phyloP scores from a whole-genome alignment of 2,329 filamentous ascomycete genomes.

The Aphanocladium album region DNA sequence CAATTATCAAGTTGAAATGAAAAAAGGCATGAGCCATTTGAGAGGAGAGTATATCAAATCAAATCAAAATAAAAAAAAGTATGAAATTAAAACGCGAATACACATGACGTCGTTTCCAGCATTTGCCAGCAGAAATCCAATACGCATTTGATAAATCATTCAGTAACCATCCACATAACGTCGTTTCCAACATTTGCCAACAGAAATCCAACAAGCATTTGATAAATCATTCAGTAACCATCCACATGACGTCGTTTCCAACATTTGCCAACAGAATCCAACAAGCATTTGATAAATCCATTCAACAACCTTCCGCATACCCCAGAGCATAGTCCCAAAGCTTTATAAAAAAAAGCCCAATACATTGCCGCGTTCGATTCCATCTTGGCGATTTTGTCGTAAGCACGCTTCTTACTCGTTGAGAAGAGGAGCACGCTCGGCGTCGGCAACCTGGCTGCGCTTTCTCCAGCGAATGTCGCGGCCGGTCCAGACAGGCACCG shows the following conservation, averaged over 20 bases:
- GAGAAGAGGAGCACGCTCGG: constrained; percentile 59
- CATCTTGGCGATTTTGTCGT: not conserved
- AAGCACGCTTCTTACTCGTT: constrained; percentile 25
- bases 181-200: not conserved
- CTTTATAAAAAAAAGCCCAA: too few relatives aligned
- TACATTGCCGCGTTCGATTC: too few relatives aligned
- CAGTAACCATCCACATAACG: not conserved
- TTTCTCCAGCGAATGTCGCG: constrained; percentile 48
- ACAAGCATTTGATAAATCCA: not conserved
- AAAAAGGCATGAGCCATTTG: not conserved
- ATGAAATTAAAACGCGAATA: not conserved
- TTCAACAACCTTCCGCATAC: too few relatives aligned
- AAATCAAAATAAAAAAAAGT: not conserved
- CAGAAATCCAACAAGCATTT: not conserved
- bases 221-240: not conserved
- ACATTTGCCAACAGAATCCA: not conserved
- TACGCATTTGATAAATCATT: not conserved
- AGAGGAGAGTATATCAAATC: not conserved
- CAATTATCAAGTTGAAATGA: too few relatives aligned
- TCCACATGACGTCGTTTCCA: not conserved
- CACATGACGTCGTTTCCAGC: not conserved
- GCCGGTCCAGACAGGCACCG: constrained; percentile 59
- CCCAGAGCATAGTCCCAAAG: too few relatives aligned
- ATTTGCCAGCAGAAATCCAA: not conserved
- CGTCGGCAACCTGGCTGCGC: constrained; percentile 36